Evolutionary conservation across 179 eudicot species (phyloP).

Genomic region (Silene vulgaris): DNA sequence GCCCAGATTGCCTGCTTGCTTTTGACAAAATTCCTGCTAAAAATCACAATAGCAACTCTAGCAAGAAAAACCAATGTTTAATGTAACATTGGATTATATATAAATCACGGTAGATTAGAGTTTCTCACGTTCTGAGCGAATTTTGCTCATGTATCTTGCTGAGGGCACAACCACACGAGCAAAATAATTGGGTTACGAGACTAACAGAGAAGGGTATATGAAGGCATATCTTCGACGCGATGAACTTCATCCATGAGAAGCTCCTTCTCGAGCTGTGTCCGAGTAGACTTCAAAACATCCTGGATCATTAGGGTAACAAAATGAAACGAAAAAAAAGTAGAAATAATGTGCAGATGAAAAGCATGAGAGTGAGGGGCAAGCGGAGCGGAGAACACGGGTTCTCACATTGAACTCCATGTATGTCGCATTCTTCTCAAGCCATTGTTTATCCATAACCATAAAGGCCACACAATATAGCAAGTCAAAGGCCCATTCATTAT

Average conservation of each 20-base stretch:
- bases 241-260: constrained; percentile 61
- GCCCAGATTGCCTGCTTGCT: too few species aligned
- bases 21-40: not conserved
- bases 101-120: not conserved
- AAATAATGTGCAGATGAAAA: not conserved
- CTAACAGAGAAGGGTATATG: constrained; percentile 52
- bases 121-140: not conserved
- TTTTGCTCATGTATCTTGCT: not conserved
- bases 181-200: not conserved
- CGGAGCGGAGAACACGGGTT: not conserved
- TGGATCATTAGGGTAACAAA: constrained; percentile 17
- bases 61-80: too few species aligned
- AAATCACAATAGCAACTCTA: not conserved
- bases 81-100: not conserved
- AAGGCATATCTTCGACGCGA: constrained; percentile 76
- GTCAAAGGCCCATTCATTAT: constrained; percentile 83
- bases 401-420: constrained; percentile 91
- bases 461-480: constrained; percentile 81
- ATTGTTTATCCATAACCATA: constrained; percentile 73
- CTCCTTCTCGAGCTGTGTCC: constrained; percentile 63
- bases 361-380: not conserved
- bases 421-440: constrained; percentile 69
- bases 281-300: constrained; percentile 59
- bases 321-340: not conserved
- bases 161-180: too few species aligned